Conservation (phyloP, 176 grass and related monocot species). For the Ampelocalamus luodianensis region DNA sequence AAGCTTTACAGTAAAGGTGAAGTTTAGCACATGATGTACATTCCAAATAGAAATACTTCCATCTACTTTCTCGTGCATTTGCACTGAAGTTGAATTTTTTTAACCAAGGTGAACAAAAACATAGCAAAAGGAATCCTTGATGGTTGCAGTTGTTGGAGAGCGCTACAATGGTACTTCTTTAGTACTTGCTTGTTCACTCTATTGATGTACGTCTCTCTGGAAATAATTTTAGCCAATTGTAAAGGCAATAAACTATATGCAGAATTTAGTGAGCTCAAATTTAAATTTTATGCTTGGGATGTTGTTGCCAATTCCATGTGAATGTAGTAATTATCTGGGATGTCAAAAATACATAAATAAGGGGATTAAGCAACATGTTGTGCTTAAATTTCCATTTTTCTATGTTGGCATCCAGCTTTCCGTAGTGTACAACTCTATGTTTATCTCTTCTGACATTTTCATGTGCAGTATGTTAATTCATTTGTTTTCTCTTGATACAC, state of each 20-base stretch:
- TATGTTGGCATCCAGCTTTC: background rate
- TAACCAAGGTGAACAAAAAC: constrained; percentile 11
- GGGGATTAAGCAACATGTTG: background rate
- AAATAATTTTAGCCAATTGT: background rate
- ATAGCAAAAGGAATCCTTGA: constrained; percentile 23
- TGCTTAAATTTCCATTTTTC: background rate
- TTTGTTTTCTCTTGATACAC: background rate
- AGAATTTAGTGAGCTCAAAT: background rate
- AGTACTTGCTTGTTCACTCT: background rate
- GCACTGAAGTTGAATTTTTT: background rate
- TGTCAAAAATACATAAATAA: background rate
- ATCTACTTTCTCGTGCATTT: constrained; percentile 4
- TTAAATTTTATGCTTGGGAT: background rate
- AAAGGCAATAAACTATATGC: background rate
- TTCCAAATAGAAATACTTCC: background rate
- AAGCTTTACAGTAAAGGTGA: background rate
- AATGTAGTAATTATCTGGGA: background rate
- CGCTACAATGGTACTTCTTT: background rate
- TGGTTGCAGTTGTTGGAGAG: background rate
- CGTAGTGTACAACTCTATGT: background rate
- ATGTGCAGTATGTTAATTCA: background rate
- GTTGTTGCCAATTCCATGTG: background rate
- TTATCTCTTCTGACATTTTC: background rate
- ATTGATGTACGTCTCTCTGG: background rate
- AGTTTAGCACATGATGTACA: background rate